These are phyloP conservation scores for Leccinum subfulvum DNA, from an alignment of 1,284 basidiomycete species.

Conservation along the genomic window DNA sequence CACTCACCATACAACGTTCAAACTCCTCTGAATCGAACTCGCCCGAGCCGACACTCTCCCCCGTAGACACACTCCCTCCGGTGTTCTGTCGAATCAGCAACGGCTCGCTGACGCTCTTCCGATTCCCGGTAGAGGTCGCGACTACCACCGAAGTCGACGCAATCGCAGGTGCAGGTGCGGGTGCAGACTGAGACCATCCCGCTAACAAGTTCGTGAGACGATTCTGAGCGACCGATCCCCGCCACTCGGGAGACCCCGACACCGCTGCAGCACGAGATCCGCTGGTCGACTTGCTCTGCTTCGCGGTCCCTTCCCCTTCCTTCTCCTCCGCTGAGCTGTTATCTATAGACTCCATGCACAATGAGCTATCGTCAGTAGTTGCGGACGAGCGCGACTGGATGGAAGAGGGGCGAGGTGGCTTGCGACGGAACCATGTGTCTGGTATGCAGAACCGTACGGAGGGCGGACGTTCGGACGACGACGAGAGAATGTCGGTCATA, in stretches of 20 bases:
- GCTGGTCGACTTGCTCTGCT: slow-evolving; percentile 36
- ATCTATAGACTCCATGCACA: slow-evolving; percentile 25
- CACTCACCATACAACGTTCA: slow-evolving; percentile 64
- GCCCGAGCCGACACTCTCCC: slow-evolving; percentile 35
- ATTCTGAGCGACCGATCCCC: slow-evolving; percentile 51
- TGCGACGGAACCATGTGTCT: slow-evolving; percentile 76
- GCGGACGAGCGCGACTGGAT: slow-evolving; percentile 50
- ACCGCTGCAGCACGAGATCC: slow-evolving; percentile 14
- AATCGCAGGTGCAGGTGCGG: slow-evolving; percentile 25
- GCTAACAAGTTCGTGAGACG: slow-evolving; percentile 65
- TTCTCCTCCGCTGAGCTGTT: slow-evolving; percentile 50
- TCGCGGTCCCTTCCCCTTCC: slow-evolving; percentile 64
- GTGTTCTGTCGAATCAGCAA: slow-evolving; percentile 48
- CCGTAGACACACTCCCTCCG: slow-evolving; percentile 26
- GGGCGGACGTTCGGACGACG: slow-evolving; percentile 28
- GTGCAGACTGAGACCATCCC: slow-evolving; percentile 52
- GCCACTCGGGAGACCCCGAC: slow-evolving; percentile 40
- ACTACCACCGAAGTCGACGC: slow-evolving; percentile 32
- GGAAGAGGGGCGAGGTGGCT: slow-evolving; percentile 48
- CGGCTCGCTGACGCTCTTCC: slow-evolving; percentile 69
- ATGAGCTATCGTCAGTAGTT: slow-evolving; percentile 33
- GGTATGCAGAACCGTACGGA: slow-evolving; percentile 66
- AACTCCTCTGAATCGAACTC: slow-evolving; percentile 53
- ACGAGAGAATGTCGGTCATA: slow-evolving; percentile 35
- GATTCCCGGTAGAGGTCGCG: slow-evolving; percentile 35